Conservation (phyloP, 2,329 filamentous ascomycete genomes). For the Laburnicola sp. region DNA sequence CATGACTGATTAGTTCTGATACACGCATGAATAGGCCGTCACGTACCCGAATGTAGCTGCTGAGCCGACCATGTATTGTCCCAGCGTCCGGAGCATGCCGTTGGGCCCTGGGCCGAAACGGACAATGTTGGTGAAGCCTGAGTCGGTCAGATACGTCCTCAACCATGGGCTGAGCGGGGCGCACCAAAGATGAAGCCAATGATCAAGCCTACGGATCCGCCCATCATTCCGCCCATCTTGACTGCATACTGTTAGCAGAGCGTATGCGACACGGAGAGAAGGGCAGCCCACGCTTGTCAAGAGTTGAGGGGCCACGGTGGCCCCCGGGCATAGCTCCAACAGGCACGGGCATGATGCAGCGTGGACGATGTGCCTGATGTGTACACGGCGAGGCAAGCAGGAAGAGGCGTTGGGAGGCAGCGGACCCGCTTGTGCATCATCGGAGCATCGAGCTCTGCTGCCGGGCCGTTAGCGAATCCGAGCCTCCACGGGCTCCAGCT, state of each 20-base stretch:
- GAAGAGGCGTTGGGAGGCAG: slow-evolving; percentile 17
- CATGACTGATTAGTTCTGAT: slow-evolving; percentile 19
- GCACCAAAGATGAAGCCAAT: slow-evolving; percentile 97
- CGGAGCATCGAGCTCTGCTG: too few relatives aligned
- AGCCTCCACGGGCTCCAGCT: too few relatives aligned
- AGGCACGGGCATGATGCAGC: slow-evolving; percentile 58
- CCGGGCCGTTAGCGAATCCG: too few relatives aligned
- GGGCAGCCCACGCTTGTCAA: slow-evolving; percentile 67
- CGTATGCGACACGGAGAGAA: slow-evolving; percentile 21
- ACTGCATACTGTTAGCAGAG: slow-evolving; percentile 58
- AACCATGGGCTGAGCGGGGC: slow-evolving; percentile 22
- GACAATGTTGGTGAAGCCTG: slow-evolving; percentile 91
- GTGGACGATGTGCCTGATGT: slow-evolving; percentile 20
- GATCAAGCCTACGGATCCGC: slow-evolving; percentile 90
- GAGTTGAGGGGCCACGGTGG: slow-evolving; percentile 62
- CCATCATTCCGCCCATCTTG: slow-evolving; percentile 99
- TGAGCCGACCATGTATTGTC: slow-evolving; percentile 95
- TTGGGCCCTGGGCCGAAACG: slow-evolving; percentile 91
- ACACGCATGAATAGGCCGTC: background rate
- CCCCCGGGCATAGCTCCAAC: slow-evolving; percentile 50
- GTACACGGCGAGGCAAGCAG: slow-evolving; percentile 18
- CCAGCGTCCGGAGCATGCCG: slow-evolving; percentile 89
- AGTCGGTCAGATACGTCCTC: slow-evolving; percentile 20
- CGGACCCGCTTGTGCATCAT: slow-evolving; percentile 1
- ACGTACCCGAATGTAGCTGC: slow-evolving; percentile 92